A percentile compares a stretch with the other conserved stretches of the same genome.
phyloP scores from a whole-genome alignment of 192 early-diverging fungal genomes.

The Entomortierella parvispora region DNA sequence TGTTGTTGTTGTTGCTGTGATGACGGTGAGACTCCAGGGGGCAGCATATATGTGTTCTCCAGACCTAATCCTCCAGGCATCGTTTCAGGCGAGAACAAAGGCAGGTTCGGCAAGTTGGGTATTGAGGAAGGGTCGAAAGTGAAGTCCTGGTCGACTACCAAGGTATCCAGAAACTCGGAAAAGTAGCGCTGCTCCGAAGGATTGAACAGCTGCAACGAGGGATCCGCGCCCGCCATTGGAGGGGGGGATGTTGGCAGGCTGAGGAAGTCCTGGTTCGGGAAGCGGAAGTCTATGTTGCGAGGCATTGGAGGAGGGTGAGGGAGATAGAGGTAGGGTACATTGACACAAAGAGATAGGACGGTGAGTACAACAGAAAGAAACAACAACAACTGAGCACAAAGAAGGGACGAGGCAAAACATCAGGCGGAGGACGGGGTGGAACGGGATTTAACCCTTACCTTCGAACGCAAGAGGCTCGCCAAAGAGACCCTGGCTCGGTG shows the following conservation, averaged over 20 bases:
- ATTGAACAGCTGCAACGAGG: constrained; percentile 35
- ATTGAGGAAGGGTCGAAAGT: constrained; percentile 43
- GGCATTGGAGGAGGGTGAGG: too few species aligned
- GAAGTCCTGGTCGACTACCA: constrained; percentile 60
- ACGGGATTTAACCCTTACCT: too few species aligned
- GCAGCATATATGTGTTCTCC: constrained; percentile 1
- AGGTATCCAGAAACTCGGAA: constrained; percentile 60
- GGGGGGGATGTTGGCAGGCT: constrained; percentile 21
- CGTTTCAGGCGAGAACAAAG: constrained; percentile 19
- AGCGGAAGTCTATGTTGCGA: constrained; percentile 18
- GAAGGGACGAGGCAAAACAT: background rate
- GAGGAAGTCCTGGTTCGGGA: constrained; percentile 41
- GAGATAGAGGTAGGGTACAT: too few species aligned
- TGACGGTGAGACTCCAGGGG: background rate
- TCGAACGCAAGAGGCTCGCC: constrained; percentile 32
- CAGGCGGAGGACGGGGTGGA: too few species aligned
- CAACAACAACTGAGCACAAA: background rate
- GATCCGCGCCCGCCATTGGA: constrained; percentile 11
- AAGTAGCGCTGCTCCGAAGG: constrained; percentile 58
- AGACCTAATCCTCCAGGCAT: constrained; percentile 15
- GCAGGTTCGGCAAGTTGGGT: constrained; percentile 29
- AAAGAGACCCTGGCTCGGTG: constrained; percentile 41
- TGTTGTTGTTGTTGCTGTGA: background rate
- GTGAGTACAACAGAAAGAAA: background rate
- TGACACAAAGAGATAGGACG: background rate